phyloP scores from a whole-genome alignment of 2,329 filamentous ascomycete species.

The Pseudogymnoascus sp. region DNA sequence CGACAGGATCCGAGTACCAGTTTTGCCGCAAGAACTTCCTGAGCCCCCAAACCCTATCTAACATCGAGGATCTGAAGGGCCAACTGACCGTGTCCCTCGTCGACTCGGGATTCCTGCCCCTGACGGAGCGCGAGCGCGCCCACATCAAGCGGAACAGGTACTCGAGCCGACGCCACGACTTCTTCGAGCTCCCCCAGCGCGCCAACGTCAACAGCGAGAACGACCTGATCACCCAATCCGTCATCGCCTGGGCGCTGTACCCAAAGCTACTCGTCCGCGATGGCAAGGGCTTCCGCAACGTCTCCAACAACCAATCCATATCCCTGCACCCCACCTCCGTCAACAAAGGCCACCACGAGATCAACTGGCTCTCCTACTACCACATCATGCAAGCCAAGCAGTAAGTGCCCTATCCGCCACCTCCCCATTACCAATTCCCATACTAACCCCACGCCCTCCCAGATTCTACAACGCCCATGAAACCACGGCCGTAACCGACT shows the following conservation, averaged over 20 bases:
- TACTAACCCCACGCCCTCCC: conserved; percentile 20
- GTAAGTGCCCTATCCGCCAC: conserved; percentile 38
- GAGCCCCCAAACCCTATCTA: conserved; percentile 76
- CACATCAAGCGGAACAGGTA: conserved; percentile 46
- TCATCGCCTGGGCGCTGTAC: conserved; percentile 93
- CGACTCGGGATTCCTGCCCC: conserved; percentile 73
- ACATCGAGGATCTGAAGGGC: conserved; percentile 92
- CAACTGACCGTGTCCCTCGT: conserved; percentile 80
- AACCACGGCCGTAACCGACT: conserved; percentile 71
- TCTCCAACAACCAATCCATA: conserved; percentile 87
- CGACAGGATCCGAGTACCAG: conserved; percentile 66
- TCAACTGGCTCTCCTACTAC: conserved; percentile 89
- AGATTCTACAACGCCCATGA: conserved; percentile 85
- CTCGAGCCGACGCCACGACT: conserved; percentile 56
- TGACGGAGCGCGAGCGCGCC: conserved; percentile 66
- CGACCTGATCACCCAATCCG: conserved; percentile 69
- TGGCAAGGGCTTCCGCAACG: conserved; percentile 79
- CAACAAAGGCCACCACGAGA: conserved; percentile 62
- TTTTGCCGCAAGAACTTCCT: conserved; percentile 96
- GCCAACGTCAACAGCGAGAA: conserved; percentile 73
- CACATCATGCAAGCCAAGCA: conserved; percentile 91
- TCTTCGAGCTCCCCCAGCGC: conserved; percentile 73
- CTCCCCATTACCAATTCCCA: not conserved
- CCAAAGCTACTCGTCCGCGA: conserved; percentile 84
- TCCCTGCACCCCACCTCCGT: conserved; percentile 82